These are phyloP conservation scores for Ophiostoma montium DNA, from an alignment of 2,329 filamentous ascomycete species.

Conservation along the genomic window DNA sequence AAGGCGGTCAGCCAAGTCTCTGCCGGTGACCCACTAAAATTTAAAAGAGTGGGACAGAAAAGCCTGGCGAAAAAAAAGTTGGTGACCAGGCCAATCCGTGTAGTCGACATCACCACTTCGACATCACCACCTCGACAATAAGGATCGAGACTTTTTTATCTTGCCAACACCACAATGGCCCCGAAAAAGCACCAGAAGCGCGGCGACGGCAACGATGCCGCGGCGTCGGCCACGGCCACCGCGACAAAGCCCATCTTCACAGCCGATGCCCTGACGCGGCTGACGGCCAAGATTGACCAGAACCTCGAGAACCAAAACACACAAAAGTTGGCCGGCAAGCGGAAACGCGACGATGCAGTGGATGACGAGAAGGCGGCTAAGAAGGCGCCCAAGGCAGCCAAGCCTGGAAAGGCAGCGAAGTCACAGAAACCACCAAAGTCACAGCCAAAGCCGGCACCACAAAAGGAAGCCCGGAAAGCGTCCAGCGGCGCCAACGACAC, in stretches of 20 bases:
- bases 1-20: conserved; percentile 11
- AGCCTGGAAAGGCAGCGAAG: conserved; percentile 13
- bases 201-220: not conserved
- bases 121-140: too few relatives aligned
- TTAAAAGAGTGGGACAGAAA: conserved; percentile 4
- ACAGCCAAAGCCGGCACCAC: not conserved
- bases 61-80: conserved; percentile 6
- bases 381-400: conserved; percentile 29
- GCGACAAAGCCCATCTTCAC: conserved; percentile 26
- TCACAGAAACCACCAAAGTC: not conserved
- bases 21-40: conserved; percentile 6
- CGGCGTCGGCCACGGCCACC: not conserved
- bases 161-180: conserved; percentile 12
- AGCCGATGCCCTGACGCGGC: conserved; percentile 33
- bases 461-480: conserved; percentile 13
- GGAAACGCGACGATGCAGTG: conserved; percentile 10
- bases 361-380: conserved; percentile 5
- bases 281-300: conserved; percentile 44
- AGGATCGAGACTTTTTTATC: too few relatives aligned
- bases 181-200: conserved; percentile 18
- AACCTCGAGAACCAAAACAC: conserved; percentile 28
- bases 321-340: conserved; percentile 14
- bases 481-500: conserved; percentile 17
- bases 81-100: too few relatives aligned
- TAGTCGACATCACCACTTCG: too few relatives aligned